Percentiles rank a stretch among this genome's conserved stretches.
Conservation (phyloP, 768 basidiomycete species). For the Kondoa subrosea region DNA sequence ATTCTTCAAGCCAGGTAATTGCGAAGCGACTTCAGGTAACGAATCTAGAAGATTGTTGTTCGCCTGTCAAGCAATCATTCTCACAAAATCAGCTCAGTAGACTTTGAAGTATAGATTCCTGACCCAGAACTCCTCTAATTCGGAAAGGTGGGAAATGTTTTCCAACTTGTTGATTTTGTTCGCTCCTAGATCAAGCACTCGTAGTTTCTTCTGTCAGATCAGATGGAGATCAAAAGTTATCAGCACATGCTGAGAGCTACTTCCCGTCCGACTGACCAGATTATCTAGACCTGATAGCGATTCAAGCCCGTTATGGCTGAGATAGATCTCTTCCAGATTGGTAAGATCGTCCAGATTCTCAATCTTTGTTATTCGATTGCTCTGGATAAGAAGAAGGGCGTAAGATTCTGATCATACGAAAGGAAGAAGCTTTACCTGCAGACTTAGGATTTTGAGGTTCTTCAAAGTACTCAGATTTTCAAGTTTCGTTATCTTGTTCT, state of each 20-base stretch:
- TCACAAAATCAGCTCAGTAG: neutral
- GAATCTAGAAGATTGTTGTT: conserved; percentile 71
- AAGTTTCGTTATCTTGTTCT: conserved; percentile 84
- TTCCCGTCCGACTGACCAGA: conserved; percentile 45
- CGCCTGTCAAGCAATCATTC: conserved; percentile 40
- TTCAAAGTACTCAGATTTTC: conserved; percentile 60
- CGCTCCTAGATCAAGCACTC: conserved; percentile 69
- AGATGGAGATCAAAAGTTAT: neutral
- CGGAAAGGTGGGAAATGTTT: conserved; percentile 56
- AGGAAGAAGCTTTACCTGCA: conserved; percentile 39
- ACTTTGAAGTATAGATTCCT: conserved; percentile 23
- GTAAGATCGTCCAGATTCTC: conserved; percentile 59
- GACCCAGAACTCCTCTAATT: conserved; percentile 91
- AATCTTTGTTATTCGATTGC: conserved; percentile 76
- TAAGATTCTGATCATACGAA: too few species aligned
- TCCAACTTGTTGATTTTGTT: conserved; percentile 69
- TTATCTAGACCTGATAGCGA: conserved; percentile 66
- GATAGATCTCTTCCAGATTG: conserved; percentile 70
- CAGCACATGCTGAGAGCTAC: neutral
- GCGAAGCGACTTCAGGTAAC: conserved; percentile 48
- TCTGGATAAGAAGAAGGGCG: conserved; percentile 31
- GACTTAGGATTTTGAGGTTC: conserved; percentile 63
- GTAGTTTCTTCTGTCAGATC: conserved; percentile 43
- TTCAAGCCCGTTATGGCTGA: conserved; percentile 82
- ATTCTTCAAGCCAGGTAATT: conserved; percentile 45